Evolutionary conservation across 306 rosid genomes (phyloP).

Genomic region (Lathyrus tuberosus): DNA sequence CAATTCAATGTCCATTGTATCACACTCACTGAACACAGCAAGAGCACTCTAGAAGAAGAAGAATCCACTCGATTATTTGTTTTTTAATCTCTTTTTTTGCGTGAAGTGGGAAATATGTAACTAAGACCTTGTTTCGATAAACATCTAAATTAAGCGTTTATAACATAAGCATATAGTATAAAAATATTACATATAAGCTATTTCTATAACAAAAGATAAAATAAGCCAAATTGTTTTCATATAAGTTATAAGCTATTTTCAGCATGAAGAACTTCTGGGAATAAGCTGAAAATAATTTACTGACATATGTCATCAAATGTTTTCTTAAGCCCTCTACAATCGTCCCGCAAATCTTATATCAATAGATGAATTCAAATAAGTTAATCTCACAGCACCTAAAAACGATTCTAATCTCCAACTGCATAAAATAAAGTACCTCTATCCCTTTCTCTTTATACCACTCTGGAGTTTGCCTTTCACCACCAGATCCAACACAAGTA

Average conservation of each 20-base stretch:
- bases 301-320: not conserved
- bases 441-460: conserved; percentile 92
- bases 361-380: not conserved
- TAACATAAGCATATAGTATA: not conserved
- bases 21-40: conserved; percentile 21
- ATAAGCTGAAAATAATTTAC: not conserved
- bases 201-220: not conserved
- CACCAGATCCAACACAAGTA: conserved; percentile 97
- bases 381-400: not conserved
- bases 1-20: conserved; percentile 22
- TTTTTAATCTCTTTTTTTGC: not conserved
- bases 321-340: not conserved
- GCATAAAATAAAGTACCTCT: conserved; percentile 58
- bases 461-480: conserved; percentile 91
- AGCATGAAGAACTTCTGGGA: not conserved
- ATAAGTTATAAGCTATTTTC: not conserved
- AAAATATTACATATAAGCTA: not conserved
- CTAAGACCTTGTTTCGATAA: not conserved
- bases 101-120: not conserved
- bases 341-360: not conserved
- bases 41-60: not conserved
- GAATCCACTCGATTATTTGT: not conserved
- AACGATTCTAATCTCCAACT: not conserved
- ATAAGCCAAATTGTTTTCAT: not conserved
- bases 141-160: conserved; percentile 1